Evolutionary conservation across 192 early-diverging fungal genomes (phyloP).

Genomic region (Rhizophagus sp.): DNA sequence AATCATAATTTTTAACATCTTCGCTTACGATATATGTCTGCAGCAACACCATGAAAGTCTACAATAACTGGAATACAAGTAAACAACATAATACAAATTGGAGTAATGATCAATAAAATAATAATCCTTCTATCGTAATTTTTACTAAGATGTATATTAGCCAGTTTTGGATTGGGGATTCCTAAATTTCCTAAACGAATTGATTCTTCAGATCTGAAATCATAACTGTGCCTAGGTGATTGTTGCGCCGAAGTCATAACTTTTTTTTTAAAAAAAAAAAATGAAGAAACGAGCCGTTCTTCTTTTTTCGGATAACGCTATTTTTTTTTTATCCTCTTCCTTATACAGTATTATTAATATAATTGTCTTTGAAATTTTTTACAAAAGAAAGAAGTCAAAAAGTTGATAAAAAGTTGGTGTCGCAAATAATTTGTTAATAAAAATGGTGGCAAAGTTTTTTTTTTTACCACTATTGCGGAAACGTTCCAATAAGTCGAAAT

Average conservation of each 20-base stretch:
- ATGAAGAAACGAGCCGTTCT: not conserved
- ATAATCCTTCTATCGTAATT: constrained; percentile 23
- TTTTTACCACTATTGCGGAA: not conserved
- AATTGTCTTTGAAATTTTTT: too few relatives aligned
- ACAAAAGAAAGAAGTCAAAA: too few relatives aligned
- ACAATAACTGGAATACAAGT: not conserved
- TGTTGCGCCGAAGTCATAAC: not conserved
- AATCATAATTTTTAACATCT: not conserved
- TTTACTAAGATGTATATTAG: not conserved
- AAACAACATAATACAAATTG: constrained; percentile 2
- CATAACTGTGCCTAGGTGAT: not conserved
- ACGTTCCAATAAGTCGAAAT: not conserved
- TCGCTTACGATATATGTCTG: constrained; percentile 28
- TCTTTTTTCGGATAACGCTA: too few relatives aligned
- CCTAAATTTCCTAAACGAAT: not conserved
- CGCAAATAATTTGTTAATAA: not conserved
- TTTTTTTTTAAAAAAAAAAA: not conserved
- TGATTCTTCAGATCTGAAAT: not conserved
- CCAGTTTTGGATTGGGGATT: not conserved
- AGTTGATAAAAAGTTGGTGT: too few relatives aligned
- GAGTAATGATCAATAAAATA: constrained; percentile 9
- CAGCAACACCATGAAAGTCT: constrained; percentile 12
- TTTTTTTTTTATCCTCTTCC: too few relatives aligned
- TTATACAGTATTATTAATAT: too few relatives aligned
- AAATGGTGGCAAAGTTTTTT: not conserved